Evolutionary conservation across 192 early-diverging fungal genomes (phyloP), one percentile per base, ranked within the genome.

Genomic region (Entrophospora sp.): DNA sequence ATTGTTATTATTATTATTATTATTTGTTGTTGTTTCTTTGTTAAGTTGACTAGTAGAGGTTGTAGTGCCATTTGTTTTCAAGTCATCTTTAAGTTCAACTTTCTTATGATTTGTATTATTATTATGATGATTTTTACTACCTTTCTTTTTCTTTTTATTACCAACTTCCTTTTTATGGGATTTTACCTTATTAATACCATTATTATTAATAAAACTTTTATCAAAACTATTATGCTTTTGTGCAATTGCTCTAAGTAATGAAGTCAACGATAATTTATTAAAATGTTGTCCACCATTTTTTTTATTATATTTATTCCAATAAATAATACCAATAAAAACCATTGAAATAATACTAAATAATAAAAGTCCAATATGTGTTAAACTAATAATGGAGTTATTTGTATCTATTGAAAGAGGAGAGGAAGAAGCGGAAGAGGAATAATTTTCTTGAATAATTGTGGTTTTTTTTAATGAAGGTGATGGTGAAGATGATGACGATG

Each of bases 351-450:
- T 46, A 9, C 45, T 48, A 2, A 35, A n/a, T 44, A 42, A 63
- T 14, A 30, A 63, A 20, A 63, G n/a, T 34, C 61, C 42, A 22
- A 43, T 31, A 12, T 63, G 61, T 3, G 42, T 7, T 12, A 46
- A 8, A 34, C 16, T 27, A n/a, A 12, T 18, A 7, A 48, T 35
- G 18, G 13, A 34, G 14, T 4, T 24, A 1, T 9, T 30, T 1
- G 28, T 32, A 5, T 5, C 4, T 64, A 73, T 70, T 20, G 71
- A 72, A 59, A 75, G 71, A 52, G n/a, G n/a, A n/a, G n/a, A n/a
- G n/a, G n/a, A n/a, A n/a, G n/a, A n/a, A n/a, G n/a, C n/a, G n/a
- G n/a, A n/a, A n/a, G n/a, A n/a, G n/a, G n/a, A n/a, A n/a, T n/a
- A n/a, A n/a, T n/a, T n/a, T n/a, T n/a, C n/a, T n/a, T n/a, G n/a